Evolutionary conservation across 129 eudicot species (phyloP).

Genomic region (Solidago caesia): DNA sequence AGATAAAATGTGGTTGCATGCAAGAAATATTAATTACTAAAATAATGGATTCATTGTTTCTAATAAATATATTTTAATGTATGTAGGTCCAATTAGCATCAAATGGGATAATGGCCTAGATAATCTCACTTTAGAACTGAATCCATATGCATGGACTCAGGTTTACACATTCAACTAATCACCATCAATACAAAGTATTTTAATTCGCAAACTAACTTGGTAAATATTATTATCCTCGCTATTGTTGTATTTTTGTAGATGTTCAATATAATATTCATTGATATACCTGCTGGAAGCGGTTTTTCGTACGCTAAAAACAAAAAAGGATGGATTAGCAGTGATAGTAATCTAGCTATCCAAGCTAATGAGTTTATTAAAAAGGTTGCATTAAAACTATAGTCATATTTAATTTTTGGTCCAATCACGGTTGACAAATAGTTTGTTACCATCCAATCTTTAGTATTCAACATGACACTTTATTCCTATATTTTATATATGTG

Average conservation of each 20-base stretch:
- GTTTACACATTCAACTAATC: not conserved
- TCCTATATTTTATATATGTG: too few relatives aligned
- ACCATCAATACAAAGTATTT: not conserved
- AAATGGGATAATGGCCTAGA: not conserved
- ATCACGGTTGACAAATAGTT: too few relatives aligned
- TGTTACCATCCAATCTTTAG: too few relatives aligned
- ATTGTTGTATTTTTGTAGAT: not conserved
- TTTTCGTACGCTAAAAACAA: conserved; percentile 8
- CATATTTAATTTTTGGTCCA: too few relatives aligned
- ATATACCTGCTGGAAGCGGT: conserved; percentile 22
- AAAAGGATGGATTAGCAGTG: conserved; percentile 7
- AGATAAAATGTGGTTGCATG: too few relatives aligned
- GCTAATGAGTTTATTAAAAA: not conserved
- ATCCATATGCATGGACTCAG: conserved; percentile 14
- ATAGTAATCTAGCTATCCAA: not conserved
- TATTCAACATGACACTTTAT: too few relatives aligned
- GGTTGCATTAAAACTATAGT: not conserved
- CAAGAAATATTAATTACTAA: too few relatives aligned
- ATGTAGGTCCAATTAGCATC: not conserved
- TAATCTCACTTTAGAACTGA: not conserved
- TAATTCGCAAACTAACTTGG: not conserved
- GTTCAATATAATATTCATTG: conserved; percentile 14
- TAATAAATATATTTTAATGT: not conserved
- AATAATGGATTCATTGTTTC: too few relatives aligned
- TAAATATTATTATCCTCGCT: too few relatives aligned